A percentile compares a stretch with the other conserved stretches of the same genome.
These are phyloP conservation scores for Chlorella sorokiniana DNA, from an alignment of 139 green algal genomes.

Conservation along the genomic window DNA sequence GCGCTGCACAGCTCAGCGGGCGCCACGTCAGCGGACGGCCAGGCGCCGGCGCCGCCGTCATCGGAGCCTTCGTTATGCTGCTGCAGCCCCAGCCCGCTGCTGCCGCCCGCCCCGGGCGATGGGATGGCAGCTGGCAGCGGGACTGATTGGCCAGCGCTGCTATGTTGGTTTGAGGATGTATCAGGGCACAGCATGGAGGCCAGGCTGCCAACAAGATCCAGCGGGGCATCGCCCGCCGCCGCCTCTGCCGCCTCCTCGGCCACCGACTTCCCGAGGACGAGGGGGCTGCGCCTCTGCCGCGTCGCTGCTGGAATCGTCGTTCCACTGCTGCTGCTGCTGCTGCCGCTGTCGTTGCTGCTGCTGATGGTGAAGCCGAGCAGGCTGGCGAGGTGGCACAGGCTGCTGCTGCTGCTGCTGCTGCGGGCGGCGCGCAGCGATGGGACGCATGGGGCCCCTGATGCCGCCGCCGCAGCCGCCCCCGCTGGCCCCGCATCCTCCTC, in stretches of 20 bases:
- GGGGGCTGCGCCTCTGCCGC: too few relatives aligned
- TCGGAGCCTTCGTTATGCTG: too few relatives aligned
- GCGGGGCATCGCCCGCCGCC: background rate
- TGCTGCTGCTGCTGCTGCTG: background rate
- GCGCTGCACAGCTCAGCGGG: too few relatives aligned
- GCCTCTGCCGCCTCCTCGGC: conserved; percentile 16
- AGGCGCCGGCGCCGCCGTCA: too few relatives aligned
- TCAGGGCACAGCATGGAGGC: background rate
- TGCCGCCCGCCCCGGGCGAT: too few relatives aligned
- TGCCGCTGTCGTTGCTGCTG: background rate
- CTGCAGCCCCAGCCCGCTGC: background rate
- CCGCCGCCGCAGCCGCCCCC: background rate
- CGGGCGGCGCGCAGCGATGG: background rate
- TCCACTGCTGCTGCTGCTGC: background rate
- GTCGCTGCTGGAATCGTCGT: background rate
- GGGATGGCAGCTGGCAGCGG: background rate
- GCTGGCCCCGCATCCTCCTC: background rate
- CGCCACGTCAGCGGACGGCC: background rate
- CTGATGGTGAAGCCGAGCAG: too few relatives aligned
- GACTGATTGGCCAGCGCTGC: background rate
- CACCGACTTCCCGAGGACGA: background rate
- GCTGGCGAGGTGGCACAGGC: too few relatives aligned
- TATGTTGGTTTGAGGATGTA: background rate
- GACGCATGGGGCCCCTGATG: background rate
- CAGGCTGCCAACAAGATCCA: conserved; percentile 20